These are phyloP conservation scores for Ogataea allantospora DNA, from an alignment of 805 yeast species.

Conservation along the genomic window DNA sequence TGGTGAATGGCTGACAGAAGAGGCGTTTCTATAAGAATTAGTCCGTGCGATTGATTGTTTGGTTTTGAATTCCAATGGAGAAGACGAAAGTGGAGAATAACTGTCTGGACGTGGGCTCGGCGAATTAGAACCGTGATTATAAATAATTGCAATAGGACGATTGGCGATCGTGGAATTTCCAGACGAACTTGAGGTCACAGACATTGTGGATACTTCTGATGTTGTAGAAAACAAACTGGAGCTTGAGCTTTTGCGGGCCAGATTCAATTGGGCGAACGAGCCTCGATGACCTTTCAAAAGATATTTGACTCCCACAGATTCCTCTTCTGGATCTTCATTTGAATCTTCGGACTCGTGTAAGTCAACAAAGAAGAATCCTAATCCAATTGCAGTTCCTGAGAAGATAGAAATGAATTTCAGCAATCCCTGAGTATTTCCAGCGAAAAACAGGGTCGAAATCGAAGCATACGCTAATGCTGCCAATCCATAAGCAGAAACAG, in stretches of 20 bases:
- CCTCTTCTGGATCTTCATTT: conserved; percentile 21
- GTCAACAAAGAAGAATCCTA: conserved; percentile 45
- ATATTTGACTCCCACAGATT: conserved; percentile 24
- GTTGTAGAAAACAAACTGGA: conserved; percentile 33
- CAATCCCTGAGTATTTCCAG: conserved; percentile 52
- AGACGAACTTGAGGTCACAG: conserved; percentile 24
- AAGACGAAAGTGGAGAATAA: conserved; percentile 23
- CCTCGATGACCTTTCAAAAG: conserved; percentile 36
- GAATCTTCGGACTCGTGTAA: conserved; percentile 32
- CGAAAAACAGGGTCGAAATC: conserved; percentile 52
- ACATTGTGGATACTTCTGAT: conserved; percentile 27
- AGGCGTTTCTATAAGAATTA: conserved; percentile 24
- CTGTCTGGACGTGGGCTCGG: conserved; percentile 14
- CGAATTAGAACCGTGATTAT: conserved; percentile 5
- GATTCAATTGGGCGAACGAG: conserved; percentile 34
- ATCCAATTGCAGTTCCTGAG: conserved; percentile 46
- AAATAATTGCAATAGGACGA: conserved; percentile 23
- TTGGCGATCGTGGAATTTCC: conserved; percentile 13
- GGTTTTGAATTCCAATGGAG: conserved; percentile 29
- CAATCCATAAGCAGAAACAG: conserved; percentile 67
- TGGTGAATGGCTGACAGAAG: conserved; percentile 30
- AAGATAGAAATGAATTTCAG: conserved; percentile 53
- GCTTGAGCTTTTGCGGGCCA: conserved; percentile 26
- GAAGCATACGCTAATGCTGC: conserved; percentile 66
- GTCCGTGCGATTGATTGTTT: conserved; percentile 23